A percentile compares a stretch with the other conserved stretches of the same genome.
These are phyloP conservation scores for Cichorium intybus DNA, from an alignment of 140 eudicot species.

Conservation along the genomic window DNA sequence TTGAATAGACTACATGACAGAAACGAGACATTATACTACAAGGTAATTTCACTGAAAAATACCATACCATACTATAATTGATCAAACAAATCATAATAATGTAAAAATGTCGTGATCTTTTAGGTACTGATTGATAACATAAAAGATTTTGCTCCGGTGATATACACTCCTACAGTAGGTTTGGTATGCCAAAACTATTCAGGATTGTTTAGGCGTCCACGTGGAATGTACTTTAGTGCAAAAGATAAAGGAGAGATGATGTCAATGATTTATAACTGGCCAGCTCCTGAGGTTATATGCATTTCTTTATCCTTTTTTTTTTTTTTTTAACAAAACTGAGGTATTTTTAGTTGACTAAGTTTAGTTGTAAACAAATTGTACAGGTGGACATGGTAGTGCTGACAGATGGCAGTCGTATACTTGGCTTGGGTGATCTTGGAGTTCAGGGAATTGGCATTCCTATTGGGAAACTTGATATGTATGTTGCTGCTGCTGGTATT, in stretches of 20 bases:
- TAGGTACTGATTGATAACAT: conserved; percentile 97
- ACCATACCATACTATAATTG: conserved; percentile 1
- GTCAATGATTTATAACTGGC: conserved; percentile 99
- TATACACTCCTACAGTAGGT: conserved; percentile 99
- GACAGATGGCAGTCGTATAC: conserved; percentile 99
- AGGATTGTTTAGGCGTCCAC: conserved; percentile 98
- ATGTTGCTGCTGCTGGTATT: conserved; percentile 99
- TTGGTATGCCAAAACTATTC: conserved; percentile 99
- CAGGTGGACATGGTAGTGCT: conserved; percentile 99
- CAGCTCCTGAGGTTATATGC: conserved; percentile 64
- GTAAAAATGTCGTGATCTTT: conserved; percentile 7
- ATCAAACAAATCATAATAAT: background rate
- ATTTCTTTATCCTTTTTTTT: background rate
- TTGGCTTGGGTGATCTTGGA: conserved; percentile 98
- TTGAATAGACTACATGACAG: conserved; percentile 96
- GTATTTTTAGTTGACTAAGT: background rate
- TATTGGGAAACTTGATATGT: conserved; percentile 97
- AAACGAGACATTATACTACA: conserved; percentile 92
- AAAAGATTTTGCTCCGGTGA: conserved; percentile 91
- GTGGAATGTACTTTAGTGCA: conserved; percentile 99
- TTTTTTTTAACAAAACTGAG: background rate
- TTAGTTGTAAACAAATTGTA: conserved; percentile 18
- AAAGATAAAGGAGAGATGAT: conserved; percentile 99
- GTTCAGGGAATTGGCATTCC: conserved; percentile 99
- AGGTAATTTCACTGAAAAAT: conserved; percentile 52